Conservation (phyloP, 176 grass and related monocot species). For the Panicum miliaceum region DNA sequence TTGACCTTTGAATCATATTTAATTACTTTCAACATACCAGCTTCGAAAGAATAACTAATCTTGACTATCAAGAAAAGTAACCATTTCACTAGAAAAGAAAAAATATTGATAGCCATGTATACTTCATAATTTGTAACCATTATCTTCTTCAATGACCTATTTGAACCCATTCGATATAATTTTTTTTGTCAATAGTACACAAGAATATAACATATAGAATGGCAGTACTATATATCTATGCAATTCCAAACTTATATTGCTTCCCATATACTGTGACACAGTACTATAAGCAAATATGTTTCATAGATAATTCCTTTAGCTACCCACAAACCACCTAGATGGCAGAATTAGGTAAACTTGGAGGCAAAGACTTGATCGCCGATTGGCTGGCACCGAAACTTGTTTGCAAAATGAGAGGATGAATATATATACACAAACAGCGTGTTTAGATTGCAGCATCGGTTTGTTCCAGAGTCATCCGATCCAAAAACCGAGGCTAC, state of each 20-base stretch:
- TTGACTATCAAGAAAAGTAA: constrained; percentile 10
- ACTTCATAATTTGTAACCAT: neutral
- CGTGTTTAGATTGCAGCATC: neutral
- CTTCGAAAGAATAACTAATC: neutral
- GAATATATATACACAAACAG: neutral
- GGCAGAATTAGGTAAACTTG: neutral
- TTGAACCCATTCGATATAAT: neutral
- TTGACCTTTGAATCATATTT: neutral
- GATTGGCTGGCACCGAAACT: neutral
- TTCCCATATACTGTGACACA: neutral
- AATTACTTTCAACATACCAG: neutral
- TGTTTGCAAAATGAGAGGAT: neutral
- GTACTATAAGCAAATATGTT: neutral
- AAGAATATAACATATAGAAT: neutral
- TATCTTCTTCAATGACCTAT: neutral
- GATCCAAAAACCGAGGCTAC: too few relatives aligned
- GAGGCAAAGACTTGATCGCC: neutral
- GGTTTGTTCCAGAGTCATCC: too few relatives aligned
- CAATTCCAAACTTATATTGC: neutral
- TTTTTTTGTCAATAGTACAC: neutral
- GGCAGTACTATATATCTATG: neutral
- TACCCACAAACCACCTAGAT: neutral
- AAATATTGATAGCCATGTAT: neutral
- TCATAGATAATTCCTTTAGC: neutral
- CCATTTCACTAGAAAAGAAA: neutral